Conservation (phyloP, 176 grass and related monocot species). For the Bromus sterilis region DNA sequence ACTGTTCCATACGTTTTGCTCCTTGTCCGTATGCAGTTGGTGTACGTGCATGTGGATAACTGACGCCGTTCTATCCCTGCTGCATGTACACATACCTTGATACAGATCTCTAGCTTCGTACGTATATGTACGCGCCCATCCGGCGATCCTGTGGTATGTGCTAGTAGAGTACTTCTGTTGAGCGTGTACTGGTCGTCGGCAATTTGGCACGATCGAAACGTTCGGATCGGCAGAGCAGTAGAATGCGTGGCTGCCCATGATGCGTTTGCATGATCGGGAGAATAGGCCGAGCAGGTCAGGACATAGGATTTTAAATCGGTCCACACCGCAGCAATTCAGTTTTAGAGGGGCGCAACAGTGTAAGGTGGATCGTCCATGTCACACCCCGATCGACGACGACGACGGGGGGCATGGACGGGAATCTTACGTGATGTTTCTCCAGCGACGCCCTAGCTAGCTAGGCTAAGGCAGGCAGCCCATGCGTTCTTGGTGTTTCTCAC, state of each 20-base stretch:
- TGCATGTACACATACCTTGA: neutral
- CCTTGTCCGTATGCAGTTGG: neutral
- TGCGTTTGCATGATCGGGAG: neutral
- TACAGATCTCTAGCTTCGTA: neutral
- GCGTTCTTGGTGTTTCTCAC: constrained; percentile 5
- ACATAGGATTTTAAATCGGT: neutral
- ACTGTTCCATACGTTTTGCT: constrained; percentile 18
- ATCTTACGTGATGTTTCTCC: neutral
- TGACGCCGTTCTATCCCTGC: neutral
- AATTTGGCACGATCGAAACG: neutral
- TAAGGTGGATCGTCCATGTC: neutral
- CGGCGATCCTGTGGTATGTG: neutral
- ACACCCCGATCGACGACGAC: neutral
- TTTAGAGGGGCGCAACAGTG: neutral
- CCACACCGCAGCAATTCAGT: neutral
- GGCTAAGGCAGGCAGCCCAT: neutral
- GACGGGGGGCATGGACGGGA: neutral
- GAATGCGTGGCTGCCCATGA: neutral
- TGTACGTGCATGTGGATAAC: neutral
- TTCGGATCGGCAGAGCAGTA: neutral
- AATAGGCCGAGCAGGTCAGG: neutral
- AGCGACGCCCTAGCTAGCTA: neutral
- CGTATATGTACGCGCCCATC: neutral
- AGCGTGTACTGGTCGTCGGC: neutral
- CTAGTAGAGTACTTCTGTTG: neutral